Evolutionary conservation across 1,139 yeast genomes (phyloP), one percentile per base, ranked within the genome.

Genomic region (Candida sanyaensis): DNA sequence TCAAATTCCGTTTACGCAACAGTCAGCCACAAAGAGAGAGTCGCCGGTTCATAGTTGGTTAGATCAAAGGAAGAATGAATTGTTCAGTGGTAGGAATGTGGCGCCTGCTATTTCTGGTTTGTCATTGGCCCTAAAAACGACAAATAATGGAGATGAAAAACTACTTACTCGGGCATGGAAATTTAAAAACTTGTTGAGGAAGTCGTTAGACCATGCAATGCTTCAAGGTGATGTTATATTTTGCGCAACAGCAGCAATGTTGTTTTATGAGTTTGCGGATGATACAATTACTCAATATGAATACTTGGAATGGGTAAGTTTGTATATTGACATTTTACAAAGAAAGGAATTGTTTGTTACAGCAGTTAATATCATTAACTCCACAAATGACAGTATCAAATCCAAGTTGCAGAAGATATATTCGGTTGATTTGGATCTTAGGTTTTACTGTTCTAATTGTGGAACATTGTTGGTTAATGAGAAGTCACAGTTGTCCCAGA

Each of bases 361-460:
- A 21, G 84, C 88, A 3, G 83, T 86, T 6, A 75, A 78, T 49
- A 73, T 89, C 8, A 64, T 84, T 46, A 81, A 83, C 43, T 64
- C 66, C 31, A 73, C 80, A 0, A 78, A 81, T 0, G 50, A 39
- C 9, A 68, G 59, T 5, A 50, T 71, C 12, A 64, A 69, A 53
- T 68, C 69, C 8, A 67, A 73, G 10, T 68, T 86, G 43, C 68
- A 71, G 37, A 69, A 67, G n/a, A 56, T 73, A 42, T 80, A 83
- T 7, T 71, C 73, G 47, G 77, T 77, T 21, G 83, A 83, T 11
- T 79, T 89, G 0, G 75, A 80, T 23, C 66, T 88, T 30, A 50
- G 59, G 39, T 74, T 84, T 24, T 83, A 79, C 55, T 92, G 98
- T 62, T 82, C 81, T 40, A 71, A 75, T 53, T 92, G 97, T 64